These are phyloP conservation scores for Colletotrichum cordylinicola DNA, from an alignment of 2,329 filamentous ascomycete genomes.

Conservation along the genomic window DNA sequence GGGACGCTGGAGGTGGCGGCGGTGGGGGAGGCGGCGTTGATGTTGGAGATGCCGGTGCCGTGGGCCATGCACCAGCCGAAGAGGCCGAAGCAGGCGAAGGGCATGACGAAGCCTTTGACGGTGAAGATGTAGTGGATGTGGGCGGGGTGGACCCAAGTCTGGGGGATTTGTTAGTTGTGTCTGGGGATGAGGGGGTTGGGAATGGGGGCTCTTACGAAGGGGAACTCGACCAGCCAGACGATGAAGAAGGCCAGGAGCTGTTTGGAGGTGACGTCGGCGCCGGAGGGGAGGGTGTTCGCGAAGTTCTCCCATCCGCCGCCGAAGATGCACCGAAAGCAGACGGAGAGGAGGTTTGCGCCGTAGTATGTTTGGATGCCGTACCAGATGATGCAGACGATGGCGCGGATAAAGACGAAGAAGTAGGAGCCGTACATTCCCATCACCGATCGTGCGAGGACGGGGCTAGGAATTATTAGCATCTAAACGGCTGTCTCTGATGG, in stretches of 20 bases:
- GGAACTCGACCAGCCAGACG: slow-evolving; percentile 42
- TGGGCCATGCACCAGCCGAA: slow-evolving; percentile 38
- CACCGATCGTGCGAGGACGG: slow-evolving; percentile 40
- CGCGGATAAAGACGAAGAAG: slow-evolving; percentile 42
- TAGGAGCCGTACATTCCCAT: slow-evolving; percentile 49
- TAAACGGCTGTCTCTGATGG: accelerated
- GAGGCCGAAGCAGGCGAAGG: slow-evolving; percentile 38
- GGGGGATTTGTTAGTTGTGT: neutral
- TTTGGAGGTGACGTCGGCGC: slow-evolving; percentile 37
- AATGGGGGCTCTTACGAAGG: slow-evolving; percentile 31
- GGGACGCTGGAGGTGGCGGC: slow-evolving; percentile 28
- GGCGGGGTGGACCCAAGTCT: slow-evolving; percentile 38
- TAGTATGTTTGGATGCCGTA: slow-evolving; percentile 30
- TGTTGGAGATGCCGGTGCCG: slow-evolving; percentile 28
- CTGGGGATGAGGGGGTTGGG: neutral
- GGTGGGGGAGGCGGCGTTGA: slow-evolving; percentile 31
- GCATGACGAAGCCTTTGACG: slow-evolving; percentile 39
- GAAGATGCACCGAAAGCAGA: slow-evolving; percentile 37
- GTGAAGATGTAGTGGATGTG: slow-evolving; percentile 40
- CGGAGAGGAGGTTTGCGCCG: slow-evolving; percentile 27
- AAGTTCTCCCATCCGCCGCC: slow-evolving; percentile 35
- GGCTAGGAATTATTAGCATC: slow-evolving; percentile 19
- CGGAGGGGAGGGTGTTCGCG: slow-evolving; percentile 34
- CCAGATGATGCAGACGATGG: slow-evolving; percentile 36
- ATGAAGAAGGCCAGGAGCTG: slow-evolving; percentile 43